A percentile compares a stretch with the other conserved stretches of the same genome.
phyloP scores from a whole-genome alignment of 2,329 filamentous ascomycete species.

The Penicillium sp. region DNA sequence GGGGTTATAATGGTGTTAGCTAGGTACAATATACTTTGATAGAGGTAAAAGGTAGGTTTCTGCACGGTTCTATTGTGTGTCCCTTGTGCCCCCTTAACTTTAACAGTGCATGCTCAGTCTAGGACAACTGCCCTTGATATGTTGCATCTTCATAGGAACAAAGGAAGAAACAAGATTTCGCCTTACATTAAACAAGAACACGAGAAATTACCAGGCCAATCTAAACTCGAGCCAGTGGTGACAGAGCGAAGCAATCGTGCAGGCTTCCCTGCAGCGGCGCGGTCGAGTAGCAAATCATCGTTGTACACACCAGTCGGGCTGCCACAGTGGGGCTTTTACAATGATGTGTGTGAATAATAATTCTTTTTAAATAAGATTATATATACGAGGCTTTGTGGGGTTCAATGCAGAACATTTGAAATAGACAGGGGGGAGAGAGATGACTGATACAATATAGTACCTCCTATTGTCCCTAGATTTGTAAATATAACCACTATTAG shows the following conservation, averaged over 20 bases:
- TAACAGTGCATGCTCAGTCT: not conserved
- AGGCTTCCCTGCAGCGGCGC: slow-evolving; percentile 20
- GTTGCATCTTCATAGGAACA: not conserved
- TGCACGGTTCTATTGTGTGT: not conserved
- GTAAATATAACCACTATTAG: not conserved
- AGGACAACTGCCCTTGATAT: not conserved
- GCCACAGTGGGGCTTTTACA: slow-evolving; percentile 19
- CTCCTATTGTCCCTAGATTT: not conserved
- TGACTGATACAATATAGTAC: not conserved
- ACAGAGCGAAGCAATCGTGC: slow-evolving; percentile 17
- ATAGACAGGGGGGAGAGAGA: not conserved
- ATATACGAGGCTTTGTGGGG: not conserved
- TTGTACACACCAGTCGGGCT: slow-evolving; percentile 27
- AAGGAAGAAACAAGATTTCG: not conserved
- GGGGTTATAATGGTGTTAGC: not conserved
- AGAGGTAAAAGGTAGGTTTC: not conserved
- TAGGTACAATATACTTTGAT: not conserved
- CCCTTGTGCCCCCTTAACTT: not conserved
- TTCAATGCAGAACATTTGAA: not conserved
- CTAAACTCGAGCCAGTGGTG: slow-evolving; percentile 16
- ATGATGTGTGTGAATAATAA: slow-evolving; percentile 17
- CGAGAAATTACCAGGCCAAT: slow-evolving; percentile 11
- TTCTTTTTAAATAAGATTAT: not conserved
- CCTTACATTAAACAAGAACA: not conserved
- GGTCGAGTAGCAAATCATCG: slow-evolving; percentile 22